Percentiles rank a stretch among this genome's conserved stretches.
phyloP scores from a whole-genome alignment of 106 monocot species.

The Xerophyta viscosa region DNA sequence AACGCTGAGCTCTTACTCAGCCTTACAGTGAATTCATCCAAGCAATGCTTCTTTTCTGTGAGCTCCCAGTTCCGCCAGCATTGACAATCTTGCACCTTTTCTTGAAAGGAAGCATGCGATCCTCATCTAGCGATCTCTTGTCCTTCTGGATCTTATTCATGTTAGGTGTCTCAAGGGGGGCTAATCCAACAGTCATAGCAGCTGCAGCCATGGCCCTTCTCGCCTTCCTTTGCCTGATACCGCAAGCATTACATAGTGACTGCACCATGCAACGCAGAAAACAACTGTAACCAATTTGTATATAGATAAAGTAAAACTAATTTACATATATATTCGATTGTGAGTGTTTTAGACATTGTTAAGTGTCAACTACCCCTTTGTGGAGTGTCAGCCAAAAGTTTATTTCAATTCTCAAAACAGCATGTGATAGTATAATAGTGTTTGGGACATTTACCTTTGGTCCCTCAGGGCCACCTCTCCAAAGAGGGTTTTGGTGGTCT shows the following conservation, averaged over 20 bases:
- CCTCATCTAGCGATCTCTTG: conserved; percentile 14
- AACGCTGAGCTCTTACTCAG: conserved; percentile 33
- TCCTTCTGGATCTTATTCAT: conserved; percentile 9
- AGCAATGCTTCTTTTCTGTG: conserved; percentile 22
- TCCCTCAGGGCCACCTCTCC: conserved; percentile 13
- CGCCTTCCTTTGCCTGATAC: conserved; percentile 31
- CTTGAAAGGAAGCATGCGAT: conserved; percentile 65
- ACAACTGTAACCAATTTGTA: too few species aligned
- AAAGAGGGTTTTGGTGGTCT: conserved; percentile 11
- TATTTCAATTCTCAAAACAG: too few species aligned
- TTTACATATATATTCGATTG: too few species aligned
- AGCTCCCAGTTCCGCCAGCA: neutral
- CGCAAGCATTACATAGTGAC: conserved; percentile 35
- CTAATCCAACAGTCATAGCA: conserved; percentile 1
- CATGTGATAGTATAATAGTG: too few species aligned
- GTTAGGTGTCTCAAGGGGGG: neutral
- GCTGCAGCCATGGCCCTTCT: conserved; percentile 17
- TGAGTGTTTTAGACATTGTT: too few species aligned
- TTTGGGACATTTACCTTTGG: conserved; percentile 3
- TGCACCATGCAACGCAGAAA: conserved; percentile 2
- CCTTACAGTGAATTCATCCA: conserved; percentile 33
- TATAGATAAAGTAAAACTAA: too few species aligned
- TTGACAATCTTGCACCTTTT: conserved; percentile 63
- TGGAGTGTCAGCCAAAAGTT: too few species aligned
- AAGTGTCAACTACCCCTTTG: too few species aligned